Conservation (phyloP, 805 yeast species). For the Wickerhamomyces ciferrii region DNA sequence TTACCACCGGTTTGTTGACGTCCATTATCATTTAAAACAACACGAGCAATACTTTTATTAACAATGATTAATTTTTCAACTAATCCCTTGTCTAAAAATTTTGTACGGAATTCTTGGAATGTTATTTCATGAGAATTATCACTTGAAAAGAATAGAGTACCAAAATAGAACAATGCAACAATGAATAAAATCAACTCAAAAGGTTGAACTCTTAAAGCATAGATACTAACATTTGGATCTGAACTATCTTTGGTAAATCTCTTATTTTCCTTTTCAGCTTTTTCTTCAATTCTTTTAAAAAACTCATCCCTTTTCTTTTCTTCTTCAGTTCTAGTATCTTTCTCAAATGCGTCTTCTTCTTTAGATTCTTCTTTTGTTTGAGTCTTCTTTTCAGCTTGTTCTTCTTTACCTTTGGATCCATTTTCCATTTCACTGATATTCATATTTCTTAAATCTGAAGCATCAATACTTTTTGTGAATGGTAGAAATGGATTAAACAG, state of each 20-base stretch:
- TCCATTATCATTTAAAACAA: slow-evolving; percentile 46
- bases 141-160: slow-evolving; percentile 21
- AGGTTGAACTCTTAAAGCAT: slow-evolving; percentile 27
- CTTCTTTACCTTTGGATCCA: background rate
- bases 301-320: slow-evolving; percentile 9
- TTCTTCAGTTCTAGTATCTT: background rate
- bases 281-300: slow-evolving; percentile 14
- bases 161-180: slow-evolving; percentile 26
- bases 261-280: slow-evolving; percentile 7
- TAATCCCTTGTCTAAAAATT: slow-evolving; percentile 69
- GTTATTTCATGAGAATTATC: slow-evolving; percentile 52
- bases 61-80: slow-evolving; percentile 72
- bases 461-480: background rate
- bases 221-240: slow-evolving; percentile 26
- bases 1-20: slow-evolving; percentile 14
- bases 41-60: slow-evolving; percentile 68
- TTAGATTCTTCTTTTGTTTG: background rate
- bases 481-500: background rate
- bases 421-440: background rate
- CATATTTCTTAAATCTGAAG: background rate
- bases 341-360: background rate
- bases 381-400: background rate
- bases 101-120: slow-evolving; percentile 82
- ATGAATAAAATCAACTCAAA: slow-evolving; percentile 28
- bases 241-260: slow-evolving; percentile 18